phyloP scores from a whole-genome alignment of 257 asterid genomes.

The Linaria vulgaris region DNA sequence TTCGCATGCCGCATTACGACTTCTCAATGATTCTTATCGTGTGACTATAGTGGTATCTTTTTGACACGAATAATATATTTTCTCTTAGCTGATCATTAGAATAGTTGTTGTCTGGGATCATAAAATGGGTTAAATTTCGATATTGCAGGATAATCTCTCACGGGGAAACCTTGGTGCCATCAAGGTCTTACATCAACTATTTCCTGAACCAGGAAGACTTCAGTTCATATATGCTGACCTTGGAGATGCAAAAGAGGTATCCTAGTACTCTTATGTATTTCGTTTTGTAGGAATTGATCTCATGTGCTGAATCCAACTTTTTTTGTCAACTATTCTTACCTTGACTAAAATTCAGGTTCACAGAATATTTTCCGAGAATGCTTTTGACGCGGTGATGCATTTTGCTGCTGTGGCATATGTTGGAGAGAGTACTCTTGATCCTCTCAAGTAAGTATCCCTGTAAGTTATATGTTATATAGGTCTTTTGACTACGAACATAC shows the following conservation, averaged over 20 bases:
- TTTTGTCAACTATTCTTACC: neutral
- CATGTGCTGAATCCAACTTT: slow-evolving; percentile 12
- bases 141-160: slow-evolving; percentile 78
- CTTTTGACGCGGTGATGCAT: slow-evolving; percentile 86
- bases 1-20: slow-evolving; percentile 85
- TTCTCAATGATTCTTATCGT: slow-evolving; percentile 76
- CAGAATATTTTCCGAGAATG: slow-evolving; percentile 58
- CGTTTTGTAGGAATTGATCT: neutral
- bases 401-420: slow-evolving; percentile 93
- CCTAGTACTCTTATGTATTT: slow-evolving; percentile 25
- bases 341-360: slow-evolving; percentile 36
- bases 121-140: slow-evolving; percentile 10
- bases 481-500: too few relatives aligned
- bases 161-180: slow-evolving; percentile 93
- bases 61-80: slow-evolving; percentile 1
- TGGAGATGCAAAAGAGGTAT: slow-evolving; percentile 76
- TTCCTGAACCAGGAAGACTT: slow-evolving; percentile 80
- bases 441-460: slow-evolving; percentile 46
- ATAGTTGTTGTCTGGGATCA: neutral
- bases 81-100: neutral
- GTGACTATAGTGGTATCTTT: slow-evolving; percentile 87
- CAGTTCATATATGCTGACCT: slow-evolving; percentile 81
- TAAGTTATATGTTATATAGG: too few relatives aligned
- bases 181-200: slow-evolving; percentile 59
- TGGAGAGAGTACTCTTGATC: slow-evolving; percentile 81